Conservation (phyloP, 148 eudicot genomes). For the Silene uniflora region DNA sequence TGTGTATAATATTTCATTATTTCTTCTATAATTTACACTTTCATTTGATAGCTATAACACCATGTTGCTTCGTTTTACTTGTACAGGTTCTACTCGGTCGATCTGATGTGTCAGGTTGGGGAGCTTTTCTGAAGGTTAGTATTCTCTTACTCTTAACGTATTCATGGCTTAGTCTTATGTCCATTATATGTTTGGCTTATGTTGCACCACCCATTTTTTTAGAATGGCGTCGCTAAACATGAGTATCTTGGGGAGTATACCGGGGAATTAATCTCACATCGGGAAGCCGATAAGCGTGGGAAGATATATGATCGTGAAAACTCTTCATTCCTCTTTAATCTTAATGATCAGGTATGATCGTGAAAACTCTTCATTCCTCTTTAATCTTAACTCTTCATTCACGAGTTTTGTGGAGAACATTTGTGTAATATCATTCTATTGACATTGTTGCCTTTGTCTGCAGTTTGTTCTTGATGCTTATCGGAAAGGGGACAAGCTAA, state of each 20-base stretch:
- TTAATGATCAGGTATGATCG: conserved; percentile 75
- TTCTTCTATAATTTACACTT: background rate
- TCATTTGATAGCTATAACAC: conserved; percentile 3
- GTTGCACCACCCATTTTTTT: conserved; percentile 20
- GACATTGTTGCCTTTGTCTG: background rate
- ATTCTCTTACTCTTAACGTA: background rate
- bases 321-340: conserved; percentile 88
- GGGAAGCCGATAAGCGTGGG: conserved; percentile 98
- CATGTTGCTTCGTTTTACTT: conserved; percentile 9
- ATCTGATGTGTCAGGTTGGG: conserved; percentile 99
- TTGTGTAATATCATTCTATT: conserved; percentile 14
- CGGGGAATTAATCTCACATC: conserved; percentile 93
- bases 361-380: conserved; percentile 80
- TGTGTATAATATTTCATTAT: background rate
- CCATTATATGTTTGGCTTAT: conserved; percentile 6
- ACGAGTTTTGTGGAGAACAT: background rate
- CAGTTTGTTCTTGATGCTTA: conserved; percentile 98
- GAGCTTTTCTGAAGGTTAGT: conserved; percentile 93
- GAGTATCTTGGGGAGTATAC: conserved; percentile 99
- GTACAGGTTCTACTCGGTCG: conserved; percentile 89
- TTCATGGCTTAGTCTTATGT: background rate
- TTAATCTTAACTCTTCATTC: conserved; percentile 70
- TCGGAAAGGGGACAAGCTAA: conserved; percentile 88
- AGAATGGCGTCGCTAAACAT: conserved; percentile 83
- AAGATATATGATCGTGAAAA: conserved; percentile 96